These are phyloP conservation scores for Trametes elegans DNA, from an alignment of 768 basidiomycete genomes.

Conservation along the genomic window DNA sequence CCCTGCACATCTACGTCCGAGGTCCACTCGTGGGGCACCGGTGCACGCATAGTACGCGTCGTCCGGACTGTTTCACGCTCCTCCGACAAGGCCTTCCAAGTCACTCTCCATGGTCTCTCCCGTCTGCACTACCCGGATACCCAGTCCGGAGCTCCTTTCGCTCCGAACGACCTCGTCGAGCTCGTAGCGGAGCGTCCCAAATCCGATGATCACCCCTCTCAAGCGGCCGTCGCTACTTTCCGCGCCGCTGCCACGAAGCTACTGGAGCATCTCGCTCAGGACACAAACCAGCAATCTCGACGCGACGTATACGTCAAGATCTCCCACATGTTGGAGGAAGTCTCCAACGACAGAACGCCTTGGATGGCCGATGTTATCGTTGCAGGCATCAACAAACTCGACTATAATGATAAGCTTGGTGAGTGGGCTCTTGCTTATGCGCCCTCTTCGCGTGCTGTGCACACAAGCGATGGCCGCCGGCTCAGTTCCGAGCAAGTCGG, in stretches of 20 bases:
- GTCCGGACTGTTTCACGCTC: conserved; percentile 58
- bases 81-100: conserved; percentile 57
- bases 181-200: conserved; percentile 33
- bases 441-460: not conserved
- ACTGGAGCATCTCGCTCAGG: conserved; percentile 58
- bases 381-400: conserved; percentile 51
- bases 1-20: conserved; percentile 41
- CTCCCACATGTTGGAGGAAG: conserved; percentile 69
- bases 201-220: conserved; percentile 42
- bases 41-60: conserved; percentile 69
- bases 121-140: conserved; percentile 60
- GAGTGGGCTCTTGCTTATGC: conserved; percentile 23
- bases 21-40: conserved; percentile 59
- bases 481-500: no score
- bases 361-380: conserved; percentile 82
- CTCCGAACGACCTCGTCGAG: conserved; percentile 24
- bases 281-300: conserved; percentile 42
- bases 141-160: conserved; percentile 34
- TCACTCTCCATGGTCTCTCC: conserved; percentile 71
- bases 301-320: conserved; percentile 71
- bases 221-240: conserved; percentile 62
- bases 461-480: no score
- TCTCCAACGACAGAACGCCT: conserved; percentile 56
- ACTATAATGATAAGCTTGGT: conserved; percentile 75
- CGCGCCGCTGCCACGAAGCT: conserved; percentile 64